Evolutionary conservation across 768 basidiomycete genomes (phyloP).

Genomic region (Calocera cornea): DNA sequence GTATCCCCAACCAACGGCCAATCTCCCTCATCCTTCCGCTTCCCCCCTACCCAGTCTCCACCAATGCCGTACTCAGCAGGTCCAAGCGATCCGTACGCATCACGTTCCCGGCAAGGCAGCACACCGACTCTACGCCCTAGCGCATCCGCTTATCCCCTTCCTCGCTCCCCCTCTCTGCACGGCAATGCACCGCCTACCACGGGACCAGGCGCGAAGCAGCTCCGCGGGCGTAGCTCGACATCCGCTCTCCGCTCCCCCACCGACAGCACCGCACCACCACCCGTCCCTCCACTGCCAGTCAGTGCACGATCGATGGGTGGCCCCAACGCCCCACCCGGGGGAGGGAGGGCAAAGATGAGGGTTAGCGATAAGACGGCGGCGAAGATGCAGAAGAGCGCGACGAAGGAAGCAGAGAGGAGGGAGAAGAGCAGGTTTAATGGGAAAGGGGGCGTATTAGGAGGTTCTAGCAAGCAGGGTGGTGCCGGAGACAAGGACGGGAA

Average conservation of each 20-base stretch:
- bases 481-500: not conserved
- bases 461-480: not conserved
- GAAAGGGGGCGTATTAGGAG: not conserved
- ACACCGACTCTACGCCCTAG: not conserved
- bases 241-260: not conserved
- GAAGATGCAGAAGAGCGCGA: slow-evolving; percentile 6
- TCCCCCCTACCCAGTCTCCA: not conserved
- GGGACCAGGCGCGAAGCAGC: not conserved
- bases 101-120: not conserved
- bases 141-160: not conserved
- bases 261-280: not conserved
- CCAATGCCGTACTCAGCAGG: not conserved
- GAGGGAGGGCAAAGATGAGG: not conserved
- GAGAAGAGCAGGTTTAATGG: slow-evolving; percentile 32
- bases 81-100: not conserved
- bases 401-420: slow-evolving; percentile 46
- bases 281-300: not conserved
- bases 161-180: not conserved
- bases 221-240: not conserved
- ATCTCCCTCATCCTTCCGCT: not conserved
- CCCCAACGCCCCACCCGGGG: not conserved
- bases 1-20: not conserved
- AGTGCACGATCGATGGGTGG: not conserved
- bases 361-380: not conserved
- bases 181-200: not conserved